Evolutionary conservation across 2,329 filamentous ascomycete species (phyloP), one percentile per base, ranked within the genome.

Genomic region (Hypoxylon sp.): DNA sequence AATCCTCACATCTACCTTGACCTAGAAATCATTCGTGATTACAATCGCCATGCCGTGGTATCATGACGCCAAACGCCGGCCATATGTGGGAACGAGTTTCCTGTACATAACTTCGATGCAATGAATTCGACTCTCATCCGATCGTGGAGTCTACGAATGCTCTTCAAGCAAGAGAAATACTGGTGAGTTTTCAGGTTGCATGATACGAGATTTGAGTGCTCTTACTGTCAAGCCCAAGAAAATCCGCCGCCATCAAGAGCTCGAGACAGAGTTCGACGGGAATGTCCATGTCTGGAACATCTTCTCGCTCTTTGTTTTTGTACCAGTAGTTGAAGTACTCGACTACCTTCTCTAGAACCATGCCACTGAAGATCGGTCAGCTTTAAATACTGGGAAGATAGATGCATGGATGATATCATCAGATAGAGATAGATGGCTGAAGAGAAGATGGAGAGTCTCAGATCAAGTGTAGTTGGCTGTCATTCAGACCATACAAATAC

Each of bases 261-360:
- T 95, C 92, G 48, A 95, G 84, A 74, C 92, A 94, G 55, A 95
- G 83, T 81, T 95, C 92, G 31, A 92, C 88, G 11, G 92, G 92
- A 65, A 95, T 91, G 14, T 94, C 91, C 89, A 94, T 91, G 76
- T 95, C 92, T 3, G 91, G 89, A 20, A 94, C 91, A 74, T 94
- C 90, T 73, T 91, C 89, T 72, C 84, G 84, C 72, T 93, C 87
- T 57, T 86, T 86, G 80, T 93, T 86, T 75, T 90, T 91, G 80
- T 94, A 90, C 83, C 92, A 92, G 83, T 94, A 95, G 78, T 94
- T 92, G 69, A 94, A 90, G 81, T 95, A 95, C 81, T 95, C 91
- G 79, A 90, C 92, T 33, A 95, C 90, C 78, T 93, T 94, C 79
- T 95, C 92, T 2, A 95, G 88, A 5, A 94, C 88, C 59, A 91